A percentile compares a stretch with the other conserved stretches of the same genome.
Conservation (phyloP, 768 basidiomycete species). For the Podaxis rugospora region DNA sequence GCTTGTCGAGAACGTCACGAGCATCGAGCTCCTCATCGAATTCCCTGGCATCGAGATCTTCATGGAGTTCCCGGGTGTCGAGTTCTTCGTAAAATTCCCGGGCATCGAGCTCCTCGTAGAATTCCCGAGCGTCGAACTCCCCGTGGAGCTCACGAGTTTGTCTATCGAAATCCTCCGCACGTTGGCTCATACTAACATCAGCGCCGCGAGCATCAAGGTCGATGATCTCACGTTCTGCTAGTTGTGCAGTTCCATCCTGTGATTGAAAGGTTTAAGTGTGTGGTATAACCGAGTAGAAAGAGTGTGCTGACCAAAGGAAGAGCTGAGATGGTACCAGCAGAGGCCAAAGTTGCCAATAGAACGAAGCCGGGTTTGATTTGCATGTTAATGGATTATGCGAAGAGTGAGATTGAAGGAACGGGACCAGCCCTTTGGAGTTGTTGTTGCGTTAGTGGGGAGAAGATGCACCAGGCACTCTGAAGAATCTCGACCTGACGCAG, state of each 20-base stretch:
- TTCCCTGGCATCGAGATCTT: no score
- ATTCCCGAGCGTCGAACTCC: background rate
- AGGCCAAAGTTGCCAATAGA: background rate
- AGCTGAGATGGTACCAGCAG: background rate
- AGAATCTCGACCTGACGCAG: background rate
- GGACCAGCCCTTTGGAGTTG: constrained; percentile 1
- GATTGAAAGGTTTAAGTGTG: background rate
- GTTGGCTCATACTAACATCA: background rate
- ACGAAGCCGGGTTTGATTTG: constrained; percentile 1
- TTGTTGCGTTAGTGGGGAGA: background rate
- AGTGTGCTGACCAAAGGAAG: background rate
- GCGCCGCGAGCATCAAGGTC: background rate
- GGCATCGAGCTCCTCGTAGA: background rate
- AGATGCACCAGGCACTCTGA: constrained; percentile 6
- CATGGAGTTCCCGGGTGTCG: no score
- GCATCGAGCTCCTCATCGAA: no score
- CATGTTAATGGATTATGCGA: background rate
- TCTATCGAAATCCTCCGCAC: background rate
- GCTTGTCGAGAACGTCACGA: no score
- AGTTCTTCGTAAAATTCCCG: background rate
- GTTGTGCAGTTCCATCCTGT: background rate
- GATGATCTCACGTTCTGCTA: background rate
- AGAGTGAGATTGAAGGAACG: background rate
- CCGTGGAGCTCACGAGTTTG: background rate
- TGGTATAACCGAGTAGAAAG: background rate